These are phyloP conservation scores for Crucihimalaya himalaica DNA, from an alignment of 345 rosid genomes.

Conservation along the genomic window DNA sequence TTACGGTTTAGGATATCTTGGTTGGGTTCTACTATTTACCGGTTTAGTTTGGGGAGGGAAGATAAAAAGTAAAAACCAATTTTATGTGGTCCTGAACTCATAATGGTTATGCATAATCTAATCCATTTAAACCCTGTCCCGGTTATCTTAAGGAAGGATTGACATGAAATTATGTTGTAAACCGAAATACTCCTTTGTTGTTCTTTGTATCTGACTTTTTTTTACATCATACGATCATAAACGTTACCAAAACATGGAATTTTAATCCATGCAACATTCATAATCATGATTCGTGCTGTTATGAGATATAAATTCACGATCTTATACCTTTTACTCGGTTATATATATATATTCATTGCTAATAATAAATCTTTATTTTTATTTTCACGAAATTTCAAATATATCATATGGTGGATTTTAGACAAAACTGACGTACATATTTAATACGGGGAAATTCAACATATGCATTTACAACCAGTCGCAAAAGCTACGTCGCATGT, in stretches of 20 bases:
- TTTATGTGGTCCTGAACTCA: background rate
- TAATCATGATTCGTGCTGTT: background rate
- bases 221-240: background rate
- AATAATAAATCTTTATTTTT: too few species aligned
- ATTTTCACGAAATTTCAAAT: background rate
- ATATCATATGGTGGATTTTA: background rate
- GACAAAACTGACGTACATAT: background rate
- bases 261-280: background rate
- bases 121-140: background rate
- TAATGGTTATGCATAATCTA: background rate
- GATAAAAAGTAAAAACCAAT: too few species aligned
- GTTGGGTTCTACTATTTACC: background rate
- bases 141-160: background rate
- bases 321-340: background rate
- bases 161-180: background rate
- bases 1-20: background rate
- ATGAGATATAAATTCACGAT: background rate
- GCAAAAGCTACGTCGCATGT: background rate
- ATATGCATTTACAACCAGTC: background rate
- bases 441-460: background rate
- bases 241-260: background rate
- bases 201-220: background rate
- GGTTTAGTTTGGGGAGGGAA: background rate
- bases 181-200: background rate
- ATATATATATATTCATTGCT: background rate